phyloP scores from a whole-genome alignment of 164 flowering plant genomes.

The Aristolochia californica region DNA sequence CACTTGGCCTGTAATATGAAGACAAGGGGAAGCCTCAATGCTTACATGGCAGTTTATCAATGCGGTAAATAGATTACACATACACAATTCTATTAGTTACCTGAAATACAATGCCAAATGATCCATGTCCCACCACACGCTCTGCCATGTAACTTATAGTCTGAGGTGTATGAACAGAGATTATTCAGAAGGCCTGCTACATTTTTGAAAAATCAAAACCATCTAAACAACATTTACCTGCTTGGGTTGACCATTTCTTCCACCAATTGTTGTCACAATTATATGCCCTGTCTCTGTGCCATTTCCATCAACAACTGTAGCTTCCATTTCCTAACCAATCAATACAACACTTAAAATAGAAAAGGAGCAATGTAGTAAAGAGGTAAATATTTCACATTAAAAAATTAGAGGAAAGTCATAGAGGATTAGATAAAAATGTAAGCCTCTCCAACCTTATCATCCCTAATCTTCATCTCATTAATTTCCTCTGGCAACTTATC shows the following conservation, averaged over 20 bases:
- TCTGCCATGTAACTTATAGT: slow-evolving; percentile 80
- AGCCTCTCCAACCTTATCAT: slow-evolving; percentile 40
- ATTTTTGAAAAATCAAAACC: background rate
- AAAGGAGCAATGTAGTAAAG: background rate
- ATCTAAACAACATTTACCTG: slow-evolving; percentile 29
- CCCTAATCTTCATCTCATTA: slow-evolving; percentile 59
- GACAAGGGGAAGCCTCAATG: background rate
- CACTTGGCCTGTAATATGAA: slow-evolving; percentile 44
- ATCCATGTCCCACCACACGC: slow-evolving; percentile 68
- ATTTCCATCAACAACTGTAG: slow-evolving; percentile 56
- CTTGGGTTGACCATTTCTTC: slow-evolving; percentile 69
- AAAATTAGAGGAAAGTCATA: background rate
- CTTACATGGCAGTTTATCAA: background rate
- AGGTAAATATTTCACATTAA: background rate
- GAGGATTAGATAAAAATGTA: background rate
- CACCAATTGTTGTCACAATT: slow-evolving; percentile 69
- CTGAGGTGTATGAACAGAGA: slow-evolving; percentile 14
- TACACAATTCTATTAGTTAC: slow-evolving; percentile 13
- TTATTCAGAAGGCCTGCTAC: background rate
- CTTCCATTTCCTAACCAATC: slow-evolving; percentile 67
- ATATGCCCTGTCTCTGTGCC: no score
- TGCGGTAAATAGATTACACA: background rate
- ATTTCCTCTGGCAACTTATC: slow-evolving; percentile 61
- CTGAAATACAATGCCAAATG: slow-evolving; percentile 75
- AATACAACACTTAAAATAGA: no score